Evolutionary conservation across 306 rosid genomes (phyloP).

Genomic region (Inga leiocalycina): DNA sequence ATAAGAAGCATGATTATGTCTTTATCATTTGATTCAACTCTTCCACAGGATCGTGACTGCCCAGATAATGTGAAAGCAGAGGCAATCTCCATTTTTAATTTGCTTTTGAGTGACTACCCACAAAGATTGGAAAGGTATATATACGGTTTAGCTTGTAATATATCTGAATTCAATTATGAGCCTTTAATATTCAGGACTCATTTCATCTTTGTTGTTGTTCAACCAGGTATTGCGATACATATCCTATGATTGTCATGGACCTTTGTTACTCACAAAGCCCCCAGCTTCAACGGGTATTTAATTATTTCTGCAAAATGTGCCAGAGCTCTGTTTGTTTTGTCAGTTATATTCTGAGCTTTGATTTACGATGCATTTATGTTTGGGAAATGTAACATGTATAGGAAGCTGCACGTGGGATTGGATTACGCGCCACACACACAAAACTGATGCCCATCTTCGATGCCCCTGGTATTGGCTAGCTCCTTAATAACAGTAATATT

Average conservation of each 20-base stretch:
- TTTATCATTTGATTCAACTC: not conserved
- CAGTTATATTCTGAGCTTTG: not conserved
- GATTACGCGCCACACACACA: constrained; percentile 24
- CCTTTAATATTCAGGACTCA: constrained; percentile 3
- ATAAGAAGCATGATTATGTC: not conserved
- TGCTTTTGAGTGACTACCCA: constrained; percentile 19
- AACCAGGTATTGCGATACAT: constrained; percentile 20
- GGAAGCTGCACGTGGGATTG: constrained; percentile 36
- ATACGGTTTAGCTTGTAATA: not conserved
- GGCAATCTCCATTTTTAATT: constrained; percentile 30
- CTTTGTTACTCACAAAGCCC: not conserved
- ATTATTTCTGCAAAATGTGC: constrained; percentile 4
- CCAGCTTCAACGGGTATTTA: constrained; percentile 18
- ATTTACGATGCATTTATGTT: too few species aligned
- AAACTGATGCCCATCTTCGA: not conserved
- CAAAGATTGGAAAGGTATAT: constrained; percentile 15
- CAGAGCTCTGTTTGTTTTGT: not conserved
- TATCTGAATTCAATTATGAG: not conserved
- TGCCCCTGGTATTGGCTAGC: constrained; percentile 21
- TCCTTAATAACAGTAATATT: not conserved
- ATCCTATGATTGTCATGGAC: constrained; percentile 1
- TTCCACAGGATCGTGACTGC: not conserved
- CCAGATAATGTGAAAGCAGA: constrained; percentile 18
- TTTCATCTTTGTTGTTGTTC: not conserved
- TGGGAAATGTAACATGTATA: not conserved